Evolutionary conservation across 192 early-diverging fungal genomes (phyloP), one percentile per base, ranked within the genome.

Genomic region (Coemansia sp.): DNA sequence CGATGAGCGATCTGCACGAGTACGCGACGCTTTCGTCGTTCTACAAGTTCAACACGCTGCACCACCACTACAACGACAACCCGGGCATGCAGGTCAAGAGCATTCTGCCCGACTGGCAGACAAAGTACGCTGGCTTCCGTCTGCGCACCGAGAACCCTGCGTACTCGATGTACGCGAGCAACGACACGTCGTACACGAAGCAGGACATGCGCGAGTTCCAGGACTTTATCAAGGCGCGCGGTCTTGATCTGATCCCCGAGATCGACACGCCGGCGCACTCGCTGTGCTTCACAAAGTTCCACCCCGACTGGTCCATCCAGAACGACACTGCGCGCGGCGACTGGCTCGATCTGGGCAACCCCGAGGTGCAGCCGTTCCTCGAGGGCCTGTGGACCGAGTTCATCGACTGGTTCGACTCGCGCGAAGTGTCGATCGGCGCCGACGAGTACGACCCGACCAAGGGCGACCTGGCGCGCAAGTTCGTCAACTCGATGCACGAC

Each of bases 41-140:
- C 71, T 82, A 70, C 66, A 82, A 82, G 74, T 71, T 69, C 50
- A 82, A 82, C 68, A 82, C 79, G 17, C 65, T 73, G 47, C 79
- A 82, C 34, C 54, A 70, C 50, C 79, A 82, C 65, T 69, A 70
- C 52, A 82, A 73, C 59, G 79, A 82, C 62, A 76, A 82, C 37
- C 70, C 74, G 2, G 74, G 64, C 17, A 47, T 82, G 61, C 64
- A 38, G 23, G 60, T 46, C 65, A 76, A 73, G 64, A 40, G 46
- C 5, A 52, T 69, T 46, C 63, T 64, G 68, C 60, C 64, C 10
- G 64, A 76, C 51, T 76, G 74, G 74, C 49, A 57, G 20, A 67
- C 66, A 15, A 59, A 67, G 62, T 82, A 82, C 34, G 59, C 74
- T 12, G 79, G 74, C 12, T 82, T 82, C 70, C 79, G 79, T 25